Conservation (phyloP, 2,329 filamentous ascomycete species). For the Tothia fuscella region DNA sequence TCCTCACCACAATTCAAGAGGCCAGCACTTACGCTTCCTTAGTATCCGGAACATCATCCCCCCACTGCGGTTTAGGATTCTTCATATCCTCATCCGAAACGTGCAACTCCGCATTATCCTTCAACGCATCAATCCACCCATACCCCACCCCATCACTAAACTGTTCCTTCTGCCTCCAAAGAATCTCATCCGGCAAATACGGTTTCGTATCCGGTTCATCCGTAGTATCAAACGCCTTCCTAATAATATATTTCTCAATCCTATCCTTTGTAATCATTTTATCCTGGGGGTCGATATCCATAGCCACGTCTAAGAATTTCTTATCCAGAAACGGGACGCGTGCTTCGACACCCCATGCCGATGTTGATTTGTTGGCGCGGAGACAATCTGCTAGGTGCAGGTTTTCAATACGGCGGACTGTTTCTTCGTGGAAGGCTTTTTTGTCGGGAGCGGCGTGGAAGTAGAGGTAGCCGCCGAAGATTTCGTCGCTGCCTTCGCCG, state of each 20-base stretch:
- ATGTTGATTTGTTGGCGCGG: constrained; percentile 97
- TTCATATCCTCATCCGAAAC: constrained; percentile 98
- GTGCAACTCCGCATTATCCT: constrained; percentile 80
- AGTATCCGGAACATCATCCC: constrained; percentile 78
- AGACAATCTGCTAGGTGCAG: constrained; percentile 92
- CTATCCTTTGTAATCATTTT: constrained; percentile 88
- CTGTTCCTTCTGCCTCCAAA: constrained; percentile 99
- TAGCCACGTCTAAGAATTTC: constrained; percentile 80
- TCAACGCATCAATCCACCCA: constrained; percentile 95
- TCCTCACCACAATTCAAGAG: constrained; percentile 31
- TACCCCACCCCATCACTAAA: constrained; percentile 98
- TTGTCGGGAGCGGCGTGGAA: constrained; percentile 91
- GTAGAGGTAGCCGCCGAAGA: constrained; percentile 97
- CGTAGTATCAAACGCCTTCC: constrained; percentile 91
- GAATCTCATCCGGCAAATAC: constrained; percentile 91
- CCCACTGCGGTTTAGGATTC: constrained; percentile 97
- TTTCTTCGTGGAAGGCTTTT: constrained; percentile 91
- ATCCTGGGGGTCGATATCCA: constrained; percentile 88
- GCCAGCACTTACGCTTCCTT: too few relatives aligned
- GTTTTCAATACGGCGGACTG: constrained; percentile 89
- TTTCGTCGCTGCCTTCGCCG: constrained; percentile 94
- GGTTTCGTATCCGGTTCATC: constrained; percentile 70
- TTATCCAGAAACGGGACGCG: constrained; percentile 98
- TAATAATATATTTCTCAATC: constrained; percentile 96
- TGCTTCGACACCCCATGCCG: constrained; percentile 94